Evolutionary conservation across 352 stramenopile genomes (phyloP).

Genomic region (Phytophthora citrophthora): DNA sequence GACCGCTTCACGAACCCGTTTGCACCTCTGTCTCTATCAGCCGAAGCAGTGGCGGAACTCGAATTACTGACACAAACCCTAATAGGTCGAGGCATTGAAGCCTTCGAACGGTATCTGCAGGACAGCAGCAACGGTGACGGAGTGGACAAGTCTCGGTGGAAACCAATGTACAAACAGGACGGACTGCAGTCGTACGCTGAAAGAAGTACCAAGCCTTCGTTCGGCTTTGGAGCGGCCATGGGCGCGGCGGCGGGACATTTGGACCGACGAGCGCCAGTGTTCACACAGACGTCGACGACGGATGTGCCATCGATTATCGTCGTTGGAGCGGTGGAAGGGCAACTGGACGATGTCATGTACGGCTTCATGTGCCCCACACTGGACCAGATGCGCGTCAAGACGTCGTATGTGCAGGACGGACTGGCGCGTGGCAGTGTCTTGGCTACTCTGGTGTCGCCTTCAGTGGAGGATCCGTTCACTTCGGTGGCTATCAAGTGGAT

Average conservation of each 20-base stretch:
- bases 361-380: slow-evolving; percentile 40
- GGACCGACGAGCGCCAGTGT: slow-evolving; percentile 19
- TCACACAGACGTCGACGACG: slow-evolving; percentile 8
- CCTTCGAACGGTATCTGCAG: slow-evolving; percentile 42
- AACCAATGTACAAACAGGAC: slow-evolving; percentile 38
- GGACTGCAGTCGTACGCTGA: slow-evolving; percentile 39
- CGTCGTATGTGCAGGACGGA: slow-evolving; percentile 48
- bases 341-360: slow-evolving; percentile 48
- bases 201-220: slow-evolving; percentile 15
- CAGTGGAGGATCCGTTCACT: slow-evolving; percentile 42
- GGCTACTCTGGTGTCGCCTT: slow-evolving; percentile 40
- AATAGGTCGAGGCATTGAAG: slow-evolving; percentile 33
- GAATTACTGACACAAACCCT: slow-evolving; percentile 35
- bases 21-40: slow-evolving; percentile 26
- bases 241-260: slow-evolving; percentile 16
- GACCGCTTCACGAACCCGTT: slow-evolving; percentile 49
- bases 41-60: slow-evolving; percentile 27
- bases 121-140: slow-evolving; percentile 1
- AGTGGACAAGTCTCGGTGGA: slow-evolving; percentile 41
- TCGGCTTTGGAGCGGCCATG: slow-evolving; percentile 12
- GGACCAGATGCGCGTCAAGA: slow-evolving; percentile 48
- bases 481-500: slow-evolving; percentile 56
- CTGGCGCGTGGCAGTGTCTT: slow-evolving; percentile 46
- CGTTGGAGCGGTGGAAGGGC: slow-evolving; percentile 39
- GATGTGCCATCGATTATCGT: slow-evolving; percentile 30